Percentiles rank a stretch among this genome's conserved stretches.
Conservation (phyloP, 2,329 filamentous ascomycete genomes). For the Hypoxylon sp. region DNA sequence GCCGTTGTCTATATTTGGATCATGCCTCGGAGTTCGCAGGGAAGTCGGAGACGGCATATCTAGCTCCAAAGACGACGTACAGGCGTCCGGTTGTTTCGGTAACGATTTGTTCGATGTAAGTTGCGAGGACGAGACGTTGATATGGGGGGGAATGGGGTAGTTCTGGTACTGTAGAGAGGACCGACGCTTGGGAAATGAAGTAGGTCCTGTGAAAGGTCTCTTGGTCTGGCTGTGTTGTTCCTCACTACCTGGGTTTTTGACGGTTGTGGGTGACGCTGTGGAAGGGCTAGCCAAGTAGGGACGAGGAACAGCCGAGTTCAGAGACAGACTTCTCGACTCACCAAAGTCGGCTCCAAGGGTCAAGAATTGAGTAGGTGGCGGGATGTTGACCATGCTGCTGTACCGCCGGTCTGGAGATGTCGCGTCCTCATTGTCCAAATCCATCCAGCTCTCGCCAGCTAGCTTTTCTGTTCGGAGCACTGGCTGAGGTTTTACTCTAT, state of each 20-base stretch:
- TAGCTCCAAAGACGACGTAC: background rate
- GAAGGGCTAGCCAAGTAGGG: constrained; percentile 18
- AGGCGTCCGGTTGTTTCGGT: constrained; percentile 1
- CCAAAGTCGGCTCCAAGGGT: constrained; percentile 20
- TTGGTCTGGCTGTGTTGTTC: constrained; percentile 8
- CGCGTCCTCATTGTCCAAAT: constrained; percentile 41
- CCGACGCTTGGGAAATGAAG: constrained; percentile 34
- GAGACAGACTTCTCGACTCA: constrained; percentile 36
- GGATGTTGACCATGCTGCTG: constrained; percentile 39
- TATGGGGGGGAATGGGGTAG: constrained; percentile 29
- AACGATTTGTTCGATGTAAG: constrained; percentile 6
- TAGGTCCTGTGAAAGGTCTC: constrained; percentile 22
- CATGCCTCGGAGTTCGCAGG: background rate
- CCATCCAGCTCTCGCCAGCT: constrained; percentile 44
- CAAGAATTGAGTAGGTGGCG: constrained; percentile 21
- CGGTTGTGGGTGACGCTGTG: constrained; percentile 19
- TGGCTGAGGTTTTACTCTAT: constrained; percentile 23
- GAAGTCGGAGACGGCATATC: constrained; percentile 9
- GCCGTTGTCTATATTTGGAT: constrained; percentile 2
- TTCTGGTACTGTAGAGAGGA: constrained; percentile 38
- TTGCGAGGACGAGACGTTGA: constrained; percentile 25
- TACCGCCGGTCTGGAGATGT: constrained; percentile 36
- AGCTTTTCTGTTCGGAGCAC: constrained; percentile 34
- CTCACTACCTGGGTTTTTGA: constrained; percentile 6
- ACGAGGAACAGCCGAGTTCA: constrained; percentile 27